Evolutionary conservation across 2,329 filamentous ascomycete species (phyloP).

Genomic region (Microthyrium microscopicum): DNA sequence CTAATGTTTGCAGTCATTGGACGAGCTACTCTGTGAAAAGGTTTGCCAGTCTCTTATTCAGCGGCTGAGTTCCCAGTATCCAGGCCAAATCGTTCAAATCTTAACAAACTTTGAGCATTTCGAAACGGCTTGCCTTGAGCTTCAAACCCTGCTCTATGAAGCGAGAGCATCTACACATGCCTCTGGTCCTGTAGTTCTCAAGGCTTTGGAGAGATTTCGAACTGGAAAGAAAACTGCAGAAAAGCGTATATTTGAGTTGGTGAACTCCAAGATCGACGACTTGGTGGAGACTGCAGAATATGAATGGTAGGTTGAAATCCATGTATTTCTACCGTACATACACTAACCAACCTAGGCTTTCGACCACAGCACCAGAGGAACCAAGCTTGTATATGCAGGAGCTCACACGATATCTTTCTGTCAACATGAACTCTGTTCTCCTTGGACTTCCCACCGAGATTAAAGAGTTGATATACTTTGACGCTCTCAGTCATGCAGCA

Average conservation of each 20-base stretch:
- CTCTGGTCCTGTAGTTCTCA: slow-evolving; percentile 61
- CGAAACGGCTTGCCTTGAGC: slow-evolving; percentile 76
- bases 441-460: slow-evolving; percentile 88
- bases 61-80: slow-evolving; percentile 75
- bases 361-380: neutral
- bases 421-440: slow-evolving; percentile 91
- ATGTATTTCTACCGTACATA: neutral
- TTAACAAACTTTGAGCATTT: slow-evolving; percentile 96
- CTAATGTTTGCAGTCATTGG: slow-evolving; percentile 47
- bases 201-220: slow-evolving; percentile 72
- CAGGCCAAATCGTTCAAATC: slow-evolving; percentile 96
- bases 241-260: slow-evolving; percentile 94
- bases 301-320: slow-evolving; percentile 47
- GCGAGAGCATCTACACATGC: slow-evolving; percentile 69
- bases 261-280: slow-evolving; percentile 97
- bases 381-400: slow-evolving; percentile 73
- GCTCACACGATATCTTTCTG: slow-evolving; percentile 76
- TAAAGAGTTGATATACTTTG: slow-evolving; percentile 95
- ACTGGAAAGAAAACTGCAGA: slow-evolving; percentile 90
- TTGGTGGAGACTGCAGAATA: slow-evolving; percentile 95
- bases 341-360: slow-evolving; percentile 20
- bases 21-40: slow-evolving; percentile 81
- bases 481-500: slow-evolving; percentile 79
- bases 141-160: slow-evolving; percentile 72
- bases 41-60: slow-evolving; percentile 85